A percentile compares a stretch with the other conserved stretches of the same genome.
Evolutionary conservation across 208 protist genomes (phyloP).

Genomic region (Crithidia thermophila): DNA sequence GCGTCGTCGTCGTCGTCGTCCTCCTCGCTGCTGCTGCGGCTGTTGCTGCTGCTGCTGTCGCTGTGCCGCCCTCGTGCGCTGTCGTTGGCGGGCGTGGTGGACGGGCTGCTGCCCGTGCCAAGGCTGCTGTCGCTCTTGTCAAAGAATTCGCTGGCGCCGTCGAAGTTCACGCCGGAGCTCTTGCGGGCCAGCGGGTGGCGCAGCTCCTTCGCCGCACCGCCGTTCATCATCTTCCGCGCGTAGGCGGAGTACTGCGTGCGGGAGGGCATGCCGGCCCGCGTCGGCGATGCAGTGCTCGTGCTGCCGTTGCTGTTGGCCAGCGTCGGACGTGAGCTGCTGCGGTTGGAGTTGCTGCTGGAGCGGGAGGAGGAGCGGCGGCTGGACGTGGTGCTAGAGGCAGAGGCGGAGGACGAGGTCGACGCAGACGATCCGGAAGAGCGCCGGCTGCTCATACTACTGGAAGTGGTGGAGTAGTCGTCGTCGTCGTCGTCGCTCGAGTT

Average conservation of each 20-base stretch:
- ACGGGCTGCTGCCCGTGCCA: conserved; percentile 7
- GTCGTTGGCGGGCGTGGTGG: background rate
- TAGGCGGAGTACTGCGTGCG: conserved; percentile 33
- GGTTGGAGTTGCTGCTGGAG: background rate
- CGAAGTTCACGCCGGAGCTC: conserved; percentile 25
- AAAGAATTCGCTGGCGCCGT: conserved; percentile 27
- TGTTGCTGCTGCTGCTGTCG: background rate
- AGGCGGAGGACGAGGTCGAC: background rate
- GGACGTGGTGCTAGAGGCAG: background rate
- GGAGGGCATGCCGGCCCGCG: background rate
- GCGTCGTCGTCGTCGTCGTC: background rate
- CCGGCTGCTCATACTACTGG: background rate
- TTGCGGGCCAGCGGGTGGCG: background rate
- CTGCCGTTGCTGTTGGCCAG: too few species aligned
- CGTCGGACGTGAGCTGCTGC: conserved; percentile 3
- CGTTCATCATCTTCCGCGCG: conserved; percentile 22
- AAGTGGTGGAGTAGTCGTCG: background rate
- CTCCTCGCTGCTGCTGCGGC: background rate
- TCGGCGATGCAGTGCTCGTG: background rate
- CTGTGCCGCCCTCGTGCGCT: background rate
- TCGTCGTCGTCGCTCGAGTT: conserved; percentile 1
- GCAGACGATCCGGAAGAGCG: conserved; percentile 4
- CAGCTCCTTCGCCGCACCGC: conserved; percentile 1
- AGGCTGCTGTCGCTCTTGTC: conserved; percentile 29
- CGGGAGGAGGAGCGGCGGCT: conserved; percentile 6